A percentile compares a stretch with the other conserved stretches of the same genome.
These are phyloP conservation scores for Murraya paniculata DNA, from an alignment of 345 rosid genomes.

Conservation along the genomic window DNA sequence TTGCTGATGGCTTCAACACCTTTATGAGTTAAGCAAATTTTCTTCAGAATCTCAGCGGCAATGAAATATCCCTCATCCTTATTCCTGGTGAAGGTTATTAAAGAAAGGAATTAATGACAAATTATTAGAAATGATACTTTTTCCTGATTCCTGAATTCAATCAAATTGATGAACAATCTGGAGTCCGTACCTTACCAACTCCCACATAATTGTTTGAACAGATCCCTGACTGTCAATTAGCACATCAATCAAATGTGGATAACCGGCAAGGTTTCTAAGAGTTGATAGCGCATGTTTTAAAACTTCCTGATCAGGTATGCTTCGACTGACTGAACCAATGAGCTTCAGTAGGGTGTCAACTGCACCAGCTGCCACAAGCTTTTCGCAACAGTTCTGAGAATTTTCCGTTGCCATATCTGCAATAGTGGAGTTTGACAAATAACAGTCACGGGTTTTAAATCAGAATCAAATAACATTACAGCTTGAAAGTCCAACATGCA, in stretches of 20 bases:
- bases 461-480: neutral
- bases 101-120: neutral
- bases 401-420: constrained; percentile 70
- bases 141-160: neutral
- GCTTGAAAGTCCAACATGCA: neutral
- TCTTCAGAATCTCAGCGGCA: constrained; percentile 65
- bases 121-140: neutral
- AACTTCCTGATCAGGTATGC: constrained; percentile 90
- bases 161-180: neutral
- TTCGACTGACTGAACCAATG: constrained; percentile 69
- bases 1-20: constrained; percentile 52
- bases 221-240: constrained; percentile 55
- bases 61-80: constrained; percentile 84
- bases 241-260: constrained; percentile 59
- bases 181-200: constrained; percentile 80
- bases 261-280: constrained; percentile 65
- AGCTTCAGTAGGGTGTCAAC: constrained; percentile 54
- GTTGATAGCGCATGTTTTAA: constrained; percentile 78
- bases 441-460: no score
- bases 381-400: constrained; percentile 83
- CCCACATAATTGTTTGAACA: constrained; percentile 59
- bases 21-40: constrained; percentile 48
- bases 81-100: constrained; percentile 50
- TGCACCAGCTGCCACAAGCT: constrained; percentile 89
- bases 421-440: neutral